phyloP scores from a whole-genome alignment of 2,329 filamentous ascomycete species.

The Colletotrichum incanum region DNA sequence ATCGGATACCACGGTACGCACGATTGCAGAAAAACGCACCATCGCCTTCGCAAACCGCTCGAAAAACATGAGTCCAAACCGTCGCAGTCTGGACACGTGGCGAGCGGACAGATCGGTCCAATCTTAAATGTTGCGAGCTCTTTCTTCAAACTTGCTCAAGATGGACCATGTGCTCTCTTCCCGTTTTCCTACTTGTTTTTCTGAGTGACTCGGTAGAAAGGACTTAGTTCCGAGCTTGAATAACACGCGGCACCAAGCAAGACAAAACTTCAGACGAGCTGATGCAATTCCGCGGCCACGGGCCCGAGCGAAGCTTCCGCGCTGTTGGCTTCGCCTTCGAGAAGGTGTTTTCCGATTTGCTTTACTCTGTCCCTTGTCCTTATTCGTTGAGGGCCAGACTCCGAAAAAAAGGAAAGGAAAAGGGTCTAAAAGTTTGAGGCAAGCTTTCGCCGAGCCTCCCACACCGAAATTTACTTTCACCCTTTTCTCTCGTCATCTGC shows the following conservation, averaged over 20 bases:
- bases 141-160: conserved; percentile 5
- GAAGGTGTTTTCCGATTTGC: neutral
- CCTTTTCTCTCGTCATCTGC: neutral
- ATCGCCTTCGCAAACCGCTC: neutral
- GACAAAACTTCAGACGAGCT: conserved; percentile 30
- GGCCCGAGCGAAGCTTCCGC: conserved; percentile 24
- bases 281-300: conserved; percentile 8
- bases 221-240: neutral
- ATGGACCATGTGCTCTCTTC: conserved; percentile 12
- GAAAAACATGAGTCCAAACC: conserved; percentile 8
- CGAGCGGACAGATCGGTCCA: conserved; percentile 7
- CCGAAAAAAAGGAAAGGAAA: neutral
- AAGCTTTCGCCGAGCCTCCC: neutral
- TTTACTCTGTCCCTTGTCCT: neutral
- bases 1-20: neutral
- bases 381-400: neutral
- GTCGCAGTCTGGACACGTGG: conserved; percentile 17
- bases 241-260: neutral
- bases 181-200: neutral
- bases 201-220: neutral
- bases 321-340: neutral
- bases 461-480: neutral
- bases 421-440: neutral
- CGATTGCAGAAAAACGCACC: neutral
- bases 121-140: neutral